These are phyloP conservation scores for Podospora pseudopauciseta DNA, from an alignment of 495 filamentous ascomycete genomes.

Conservation along the genomic window DNA sequence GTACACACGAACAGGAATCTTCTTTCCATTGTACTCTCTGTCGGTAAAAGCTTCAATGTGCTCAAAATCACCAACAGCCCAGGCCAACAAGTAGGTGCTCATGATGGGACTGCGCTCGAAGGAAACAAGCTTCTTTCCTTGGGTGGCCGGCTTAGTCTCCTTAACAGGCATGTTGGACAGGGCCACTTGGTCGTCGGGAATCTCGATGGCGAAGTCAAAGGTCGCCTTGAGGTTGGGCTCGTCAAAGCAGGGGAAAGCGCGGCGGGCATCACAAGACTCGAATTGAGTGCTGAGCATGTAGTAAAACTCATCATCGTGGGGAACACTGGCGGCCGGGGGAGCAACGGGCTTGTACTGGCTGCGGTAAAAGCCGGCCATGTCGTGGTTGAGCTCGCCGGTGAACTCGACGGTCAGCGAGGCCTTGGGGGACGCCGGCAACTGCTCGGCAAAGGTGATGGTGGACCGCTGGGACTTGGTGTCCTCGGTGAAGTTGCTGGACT, in stretches of 20 bases:
- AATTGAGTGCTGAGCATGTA: conserved; percentile 98
- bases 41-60: conserved; percentile 88
- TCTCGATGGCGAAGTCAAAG: conserved; percentile 87
- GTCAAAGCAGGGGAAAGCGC: conserved; percentile 96
- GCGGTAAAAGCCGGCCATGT: conserved; percentile 95
- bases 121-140: conserved; percentile 69
- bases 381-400: conserved; percentile 82
- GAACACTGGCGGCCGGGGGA: conserved; percentile 64
- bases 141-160: conserved; percentile 54
- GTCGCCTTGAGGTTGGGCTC: conserved; percentile 96
- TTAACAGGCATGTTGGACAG: conserved; percentile 93
- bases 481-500: conserved; percentile 66
- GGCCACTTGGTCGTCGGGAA: conserved; percentile 80
- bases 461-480: conserved; percentile 77
- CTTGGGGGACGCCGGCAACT: conserved; percentile 58
- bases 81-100: conserved; percentile 96
- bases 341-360: conserved; percentile 84
- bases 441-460: conserved; percentile 65
- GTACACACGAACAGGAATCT: conserved; percentile 90
- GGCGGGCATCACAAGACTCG: conserved; percentile 88
- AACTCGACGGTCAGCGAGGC: conserved; percentile 70
- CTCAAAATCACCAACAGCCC: conserved; percentile 96
- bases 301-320: conserved; percentile 72
- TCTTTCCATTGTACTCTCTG: conserved; percentile 82
- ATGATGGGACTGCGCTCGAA: conserved; percentile 88